Conservation (phyloP, 306 rosid species). For the Vachellia collinsii region DNA sequence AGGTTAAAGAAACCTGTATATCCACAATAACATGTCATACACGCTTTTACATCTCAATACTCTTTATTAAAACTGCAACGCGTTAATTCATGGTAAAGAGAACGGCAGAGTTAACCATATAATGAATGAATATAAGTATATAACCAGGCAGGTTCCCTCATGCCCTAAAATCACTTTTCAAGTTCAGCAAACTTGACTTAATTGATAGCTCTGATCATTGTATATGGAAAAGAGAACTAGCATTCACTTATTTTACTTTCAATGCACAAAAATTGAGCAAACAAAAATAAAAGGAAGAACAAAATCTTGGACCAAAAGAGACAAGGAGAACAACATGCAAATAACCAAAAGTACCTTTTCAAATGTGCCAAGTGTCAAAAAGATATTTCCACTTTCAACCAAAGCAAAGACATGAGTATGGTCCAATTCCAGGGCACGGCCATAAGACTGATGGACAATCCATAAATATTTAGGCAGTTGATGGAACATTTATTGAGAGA, state of each 20-base stretch:
- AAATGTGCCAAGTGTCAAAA: constrained; percentile 70
- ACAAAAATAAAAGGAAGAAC: constrained; percentile 19
- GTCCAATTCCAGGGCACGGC: constrained; percentile 85
- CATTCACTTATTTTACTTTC: constrained; percentile 13
- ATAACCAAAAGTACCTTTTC: constrained; percentile 57
- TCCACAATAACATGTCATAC: not conserved
- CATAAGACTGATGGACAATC: constrained; percentile 72
- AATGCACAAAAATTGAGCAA: not conserved
- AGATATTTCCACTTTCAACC: constrained; percentile 88
- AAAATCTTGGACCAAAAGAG: constrained; percentile 17
- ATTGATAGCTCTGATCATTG: not conserved
- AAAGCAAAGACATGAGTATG: constrained; percentile 60
- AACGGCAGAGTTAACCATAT: not conserved
- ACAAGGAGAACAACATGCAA: constrained; percentile 4
- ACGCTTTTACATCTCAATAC: constrained; percentile 11
- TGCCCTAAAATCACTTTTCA: constrained; percentile 8
- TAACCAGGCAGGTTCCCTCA: constrained; percentile 9
- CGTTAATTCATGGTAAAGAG: constrained; percentile 9
- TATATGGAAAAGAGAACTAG: not conserved
- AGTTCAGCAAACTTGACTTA: constrained; percentile 11
- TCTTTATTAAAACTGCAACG: constrained; percentile 1
- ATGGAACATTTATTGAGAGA: constrained; percentile 5
- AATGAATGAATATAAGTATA: not conserved
- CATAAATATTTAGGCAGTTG: constrained; percentile 31
- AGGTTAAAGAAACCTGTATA: not conserved